These are phyloP conservation scores for Flueggea neowawraea DNA, from an alignment of 441 rosid genomes.

Conservation along the genomic window DNA sequence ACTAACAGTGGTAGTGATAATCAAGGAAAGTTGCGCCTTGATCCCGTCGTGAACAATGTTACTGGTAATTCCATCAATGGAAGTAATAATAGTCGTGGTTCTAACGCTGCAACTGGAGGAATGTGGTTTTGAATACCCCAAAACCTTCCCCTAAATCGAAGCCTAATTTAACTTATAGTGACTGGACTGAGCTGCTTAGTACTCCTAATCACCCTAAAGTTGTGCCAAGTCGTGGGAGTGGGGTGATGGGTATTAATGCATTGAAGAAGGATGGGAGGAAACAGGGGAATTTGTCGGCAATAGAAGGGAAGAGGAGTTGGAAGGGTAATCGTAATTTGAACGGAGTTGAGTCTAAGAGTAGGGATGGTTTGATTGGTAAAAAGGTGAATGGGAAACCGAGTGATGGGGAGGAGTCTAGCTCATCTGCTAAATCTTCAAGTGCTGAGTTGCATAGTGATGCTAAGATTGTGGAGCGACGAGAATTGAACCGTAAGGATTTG, in stretches of 20 bases:
- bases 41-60: conserved; percentile 20
- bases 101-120: conserved; percentile 22
- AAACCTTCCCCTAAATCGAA: conserved; percentile 30
- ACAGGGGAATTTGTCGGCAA: conserved; percentile 28
- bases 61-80: conserved; percentile 14
- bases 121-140: conserved; percentile 25
- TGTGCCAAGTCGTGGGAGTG: conserved; percentile 32
- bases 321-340: conserved; percentile 29
- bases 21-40: conserved; percentile 42
- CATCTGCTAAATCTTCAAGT: conserved; percentile 46
- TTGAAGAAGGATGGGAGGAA: conserved; percentile 50
- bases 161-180: conserved; percentile 63
- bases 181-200: conserved; percentile 85
- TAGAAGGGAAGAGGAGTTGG: conserved; percentile 48
- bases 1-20: conserved; percentile 26
- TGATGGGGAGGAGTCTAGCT: conserved; percentile 49
- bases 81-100: conserved; percentile 9
- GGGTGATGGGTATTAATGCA: conserved; percentile 39
- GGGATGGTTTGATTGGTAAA: conserved; percentile 20
- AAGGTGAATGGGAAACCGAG: conserved; percentile 46
- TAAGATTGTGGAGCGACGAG: conserved; percentile 26
- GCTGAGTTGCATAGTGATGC: conserved; percentile 38
- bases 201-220: conserved; percentile 38
- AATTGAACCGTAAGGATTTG: conserved; percentile 23
- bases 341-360: conserved; percentile 27